These are phyloP conservation scores for Phytopythium ostracodes DNA, from an alignment of 352 stramenopile species.

Conservation along the genomic window DNA sequence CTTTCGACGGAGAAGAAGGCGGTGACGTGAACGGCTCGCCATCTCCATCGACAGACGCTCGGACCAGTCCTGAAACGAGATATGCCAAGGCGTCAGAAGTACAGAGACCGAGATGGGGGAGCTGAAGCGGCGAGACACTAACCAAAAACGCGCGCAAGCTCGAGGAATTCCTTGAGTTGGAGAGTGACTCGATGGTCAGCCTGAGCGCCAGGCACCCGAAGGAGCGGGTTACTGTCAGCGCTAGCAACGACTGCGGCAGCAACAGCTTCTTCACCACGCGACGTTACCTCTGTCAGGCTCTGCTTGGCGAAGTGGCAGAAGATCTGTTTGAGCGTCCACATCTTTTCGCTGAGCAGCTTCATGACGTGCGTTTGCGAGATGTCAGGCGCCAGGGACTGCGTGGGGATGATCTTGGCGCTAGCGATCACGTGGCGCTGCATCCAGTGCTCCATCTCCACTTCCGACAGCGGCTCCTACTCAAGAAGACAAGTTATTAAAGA, in stretches of 20 bases:
- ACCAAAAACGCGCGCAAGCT: conserved; percentile 69
- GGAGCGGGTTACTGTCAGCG: not conserved
- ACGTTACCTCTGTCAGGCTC: conserved; percentile 43
- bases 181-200: conserved; percentile 47
- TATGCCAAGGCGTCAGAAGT: conserved; percentile 5
- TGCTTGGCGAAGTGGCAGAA: conserved; percentile 72
- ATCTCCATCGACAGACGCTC: conserved; percentile 36
- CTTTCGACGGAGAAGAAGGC: conserved; percentile 18
- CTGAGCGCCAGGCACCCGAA: conserved; percentile 13
- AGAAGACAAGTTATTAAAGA: not conserved
- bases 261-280: not conserved
- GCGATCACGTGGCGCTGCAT: conserved; percentile 50
- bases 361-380: conserved; percentile 64
- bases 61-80: conserved; percentile 38
- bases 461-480: conserved; percentile 10
- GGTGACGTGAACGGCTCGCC: conserved; percentile 45
- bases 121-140: conserved; percentile 9
- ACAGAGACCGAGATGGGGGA: not conserved
- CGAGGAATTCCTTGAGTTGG: conserved; percentile 62
- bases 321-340: conserved; percentile 75
- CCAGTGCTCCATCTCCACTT: conserved; percentile 34
- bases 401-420: conserved; percentile 45
- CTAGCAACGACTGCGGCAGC: not conserved
- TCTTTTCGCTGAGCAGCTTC: conserved; percentile 58
- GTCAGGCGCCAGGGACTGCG: conserved; percentile 62